Evolutionary conservation across 495 filamentous ascomycete genomes (phyloP).

Genomic region (Aspergillus wentii): DNA sequence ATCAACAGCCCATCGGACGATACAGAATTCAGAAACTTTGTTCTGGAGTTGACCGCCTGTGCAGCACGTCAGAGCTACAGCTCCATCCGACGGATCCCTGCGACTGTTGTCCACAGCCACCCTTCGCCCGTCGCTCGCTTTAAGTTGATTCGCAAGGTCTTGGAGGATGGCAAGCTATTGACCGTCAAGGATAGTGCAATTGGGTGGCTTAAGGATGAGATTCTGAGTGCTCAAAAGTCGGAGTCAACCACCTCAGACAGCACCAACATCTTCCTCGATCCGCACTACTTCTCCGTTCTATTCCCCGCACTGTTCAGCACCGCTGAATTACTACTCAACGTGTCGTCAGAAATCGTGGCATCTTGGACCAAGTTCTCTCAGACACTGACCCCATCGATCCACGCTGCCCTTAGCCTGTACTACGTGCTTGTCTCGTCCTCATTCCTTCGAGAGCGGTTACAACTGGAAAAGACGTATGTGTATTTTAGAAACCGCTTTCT

Average conservation of each 20-base stretch:
- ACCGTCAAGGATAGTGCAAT: slow-evolving; percentile 77
- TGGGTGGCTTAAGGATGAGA: slow-evolving; percentile 82
- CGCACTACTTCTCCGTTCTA: slow-evolving; percentile 49
- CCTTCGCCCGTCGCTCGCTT: slow-evolving; percentile 66
- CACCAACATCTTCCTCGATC: slow-evolving; percentile 30
- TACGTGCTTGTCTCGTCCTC: slow-evolving; percentile 38
- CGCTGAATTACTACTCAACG: slow-evolving; percentile 13
- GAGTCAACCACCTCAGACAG: too few relatives aligned
- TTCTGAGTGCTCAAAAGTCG: slow-evolving; percentile 43
- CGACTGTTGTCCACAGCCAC: slow-evolving; percentile 68
- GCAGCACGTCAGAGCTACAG: slow-evolving; percentile 62
- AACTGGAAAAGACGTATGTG: slow-evolving; percentile 31
- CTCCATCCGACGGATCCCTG: slow-evolving; percentile 69
- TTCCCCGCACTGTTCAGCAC: slow-evolving; percentile 31
- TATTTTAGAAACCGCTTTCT: slow-evolving; percentile 38
- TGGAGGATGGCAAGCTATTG: slow-evolving; percentile 70
- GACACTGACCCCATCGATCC: slow-evolving; percentile 29
- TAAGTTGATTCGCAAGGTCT: slow-evolving; percentile 70
- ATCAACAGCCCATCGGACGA: slow-evolving; percentile 20
- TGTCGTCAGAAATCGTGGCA: slow-evolving; percentile 25
- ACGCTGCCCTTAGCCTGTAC: slow-evolving; percentile 42
- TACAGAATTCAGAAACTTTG: slow-evolving; percentile 36
- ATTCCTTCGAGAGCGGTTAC: slow-evolving; percentile 22
- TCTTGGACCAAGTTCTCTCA: slow-evolving; percentile 37
- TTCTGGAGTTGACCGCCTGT: slow-evolving; percentile 62